Conservation (phyloP, 2,329 filamentous ascomycete genomes). For the Trichoderma koningii region DNA sequence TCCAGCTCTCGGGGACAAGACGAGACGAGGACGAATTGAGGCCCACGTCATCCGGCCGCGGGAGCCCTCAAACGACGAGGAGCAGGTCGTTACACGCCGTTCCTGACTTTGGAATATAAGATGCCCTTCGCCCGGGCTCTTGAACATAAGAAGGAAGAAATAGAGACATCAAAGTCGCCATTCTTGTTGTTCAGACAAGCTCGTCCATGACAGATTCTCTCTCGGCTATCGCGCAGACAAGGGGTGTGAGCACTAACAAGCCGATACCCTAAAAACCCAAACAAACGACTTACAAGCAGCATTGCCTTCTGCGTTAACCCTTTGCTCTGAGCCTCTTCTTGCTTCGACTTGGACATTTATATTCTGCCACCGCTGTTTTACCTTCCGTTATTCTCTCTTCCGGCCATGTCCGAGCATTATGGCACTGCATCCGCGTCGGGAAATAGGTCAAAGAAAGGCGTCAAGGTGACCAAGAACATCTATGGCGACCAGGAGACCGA, state of each 20-base stretch:
- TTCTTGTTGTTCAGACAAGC: not conserved
- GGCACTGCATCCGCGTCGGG: constrained; percentile 33
- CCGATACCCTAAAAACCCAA: not conserved
- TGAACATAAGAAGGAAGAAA: not conserved
- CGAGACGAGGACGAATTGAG: not conserved
- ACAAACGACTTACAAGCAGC: not conserved
- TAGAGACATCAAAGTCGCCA: not conserved
- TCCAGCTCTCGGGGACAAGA: not conserved
- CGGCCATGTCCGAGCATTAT: constrained; percentile 36
- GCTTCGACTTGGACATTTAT: not conserved
- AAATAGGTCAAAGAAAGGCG: constrained; percentile 31
- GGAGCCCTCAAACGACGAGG: not conserved
- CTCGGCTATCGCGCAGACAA: constrained; percentile 12
- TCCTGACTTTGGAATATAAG: constrained; percentile 20
- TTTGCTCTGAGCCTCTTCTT: not conserved
- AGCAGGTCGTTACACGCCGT: constrained; percentile 10
- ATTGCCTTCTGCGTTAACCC: constrained; percentile 3
- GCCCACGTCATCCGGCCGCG: constrained; percentile 3
- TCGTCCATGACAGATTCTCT: constrained; percentile 15
- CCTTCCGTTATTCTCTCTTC: not conserved
- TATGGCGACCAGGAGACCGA: constrained; percentile 46
- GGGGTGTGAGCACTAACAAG: constrained; percentile 20
- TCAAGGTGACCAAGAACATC: constrained; percentile 44
- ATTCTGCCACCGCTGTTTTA: not conserved
- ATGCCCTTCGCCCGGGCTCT: constrained; percentile 19